Evolutionary conservation across 2,329 filamentous ascomycete genomes (phyloP), one percentile per base, ranked within the genome.

Genomic region (Aspergillus neoniger): DNA sequence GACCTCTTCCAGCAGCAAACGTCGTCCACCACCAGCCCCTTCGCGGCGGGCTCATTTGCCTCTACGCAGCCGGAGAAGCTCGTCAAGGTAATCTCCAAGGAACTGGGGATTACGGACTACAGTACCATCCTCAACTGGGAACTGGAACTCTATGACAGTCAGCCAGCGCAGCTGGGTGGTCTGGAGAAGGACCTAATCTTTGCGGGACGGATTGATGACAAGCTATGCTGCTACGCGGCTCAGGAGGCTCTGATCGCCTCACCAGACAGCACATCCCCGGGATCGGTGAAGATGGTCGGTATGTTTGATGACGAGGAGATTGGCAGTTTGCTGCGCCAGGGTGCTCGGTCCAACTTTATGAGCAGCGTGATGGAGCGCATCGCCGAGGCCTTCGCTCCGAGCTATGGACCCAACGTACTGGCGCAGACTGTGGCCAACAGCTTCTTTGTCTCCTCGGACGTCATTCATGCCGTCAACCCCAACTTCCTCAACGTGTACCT

Each of bases 271-370:
- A 71, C 83, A 9, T 80, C 79, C 41, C 73, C 80, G 1, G 76
- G 88, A n/a, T 85, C 89, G 57, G 87, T 98, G 77, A 96, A 96
- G 78, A 83, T 97, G 58, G 91, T 95, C 38, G 92, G 90, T n/a
- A 88, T 97, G 69, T 98, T 98, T 72, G 95, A 98, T 73, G 91
- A 97, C 70, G 95, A 99, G 77, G 95, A 99, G 77, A 96, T 99
- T 63, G 95, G 95, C 62, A 96, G 91, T 25, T 83, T 92, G 8
- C 86, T 97, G 54, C 90, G 94, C 58, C 94, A 98, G 79, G 95
- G 95, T 62, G 95, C 95, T 5, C 85, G 86, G 56, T 88, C 91
- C 58, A 98, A 97, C 81, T 96, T 97, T 81, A 84, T 98, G 59
- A 90, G 91, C 43, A 83, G 85, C 39, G 85, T 89, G 23, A 85